Conservation (phyloP, 257 asterid genomes). For the Nicotiana paniculata region DNA sequence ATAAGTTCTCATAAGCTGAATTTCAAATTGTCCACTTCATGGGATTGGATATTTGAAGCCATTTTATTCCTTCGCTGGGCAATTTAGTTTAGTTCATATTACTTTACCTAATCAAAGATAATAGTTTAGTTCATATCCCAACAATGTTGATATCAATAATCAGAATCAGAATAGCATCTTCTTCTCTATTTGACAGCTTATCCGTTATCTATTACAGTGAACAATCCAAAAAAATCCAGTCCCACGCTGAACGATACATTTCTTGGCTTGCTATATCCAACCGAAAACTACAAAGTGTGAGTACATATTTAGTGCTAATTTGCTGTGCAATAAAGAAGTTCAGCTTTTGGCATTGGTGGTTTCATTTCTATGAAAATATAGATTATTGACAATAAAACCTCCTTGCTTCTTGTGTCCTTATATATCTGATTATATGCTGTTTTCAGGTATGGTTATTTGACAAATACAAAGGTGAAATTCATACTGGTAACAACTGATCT, state of each 20-base stretch:
- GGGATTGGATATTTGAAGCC: too few species aligned
- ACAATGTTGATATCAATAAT: too few species aligned
- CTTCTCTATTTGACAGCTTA: neutral
- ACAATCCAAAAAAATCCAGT: constrained; percentile 87
- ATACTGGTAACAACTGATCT: constrained; percentile 93
- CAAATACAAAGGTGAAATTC: constrained; percentile 97
- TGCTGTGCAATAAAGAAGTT: too few species aligned
- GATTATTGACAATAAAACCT: neutral
- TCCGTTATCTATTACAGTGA: constrained; percentile 44
- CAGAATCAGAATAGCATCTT: neutral
- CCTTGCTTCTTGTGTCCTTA: neutral
- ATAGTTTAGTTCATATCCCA: too few species aligned
- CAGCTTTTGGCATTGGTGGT: too few species aligned
- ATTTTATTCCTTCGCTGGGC: too few species aligned
- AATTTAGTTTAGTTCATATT: too few species aligned
- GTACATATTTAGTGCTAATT: constrained; percentile 3
- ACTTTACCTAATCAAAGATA: too few species aligned
- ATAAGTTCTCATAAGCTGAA: too few species aligned
- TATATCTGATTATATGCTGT: neutral
- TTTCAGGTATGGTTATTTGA: constrained; percentile 87
- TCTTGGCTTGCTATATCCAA: constrained; percentile 91
- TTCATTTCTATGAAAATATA: neutral
- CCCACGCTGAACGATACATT: constrained; percentile 82
- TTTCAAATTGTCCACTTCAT: too few species aligned
- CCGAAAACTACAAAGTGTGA: constrained; percentile 96